Conservation (phyloP, 352 stramenopile species). For the Phytopythium mirpurense region DNA sequence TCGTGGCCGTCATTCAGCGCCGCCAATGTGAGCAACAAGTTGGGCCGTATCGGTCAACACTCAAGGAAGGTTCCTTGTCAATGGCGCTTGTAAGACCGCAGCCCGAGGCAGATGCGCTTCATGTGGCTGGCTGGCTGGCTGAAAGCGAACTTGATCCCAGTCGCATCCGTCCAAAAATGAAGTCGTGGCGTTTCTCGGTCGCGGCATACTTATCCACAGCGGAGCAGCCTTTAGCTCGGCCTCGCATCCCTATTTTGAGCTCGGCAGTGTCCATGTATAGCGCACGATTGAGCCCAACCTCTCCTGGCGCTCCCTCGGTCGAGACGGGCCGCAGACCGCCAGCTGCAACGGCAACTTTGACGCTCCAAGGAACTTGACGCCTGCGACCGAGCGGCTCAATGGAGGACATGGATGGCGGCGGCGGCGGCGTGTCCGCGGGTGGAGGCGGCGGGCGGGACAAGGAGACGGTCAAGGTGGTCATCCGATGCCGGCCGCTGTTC, state of each 20-base stretch:
- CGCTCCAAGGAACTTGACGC: neutral
- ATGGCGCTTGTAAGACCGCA: too few species aligned
- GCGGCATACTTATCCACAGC: too few species aligned
- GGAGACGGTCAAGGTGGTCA: conserved; percentile 87
- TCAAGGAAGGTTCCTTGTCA: too few species aligned
- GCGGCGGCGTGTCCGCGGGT: neutral
- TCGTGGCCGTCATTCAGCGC: too few species aligned
- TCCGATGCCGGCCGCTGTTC: conserved; percentile 84
- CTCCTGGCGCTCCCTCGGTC: neutral
- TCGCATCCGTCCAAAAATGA: too few species aligned
- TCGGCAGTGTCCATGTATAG: neutral
- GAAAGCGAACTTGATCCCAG: too few species aligned
- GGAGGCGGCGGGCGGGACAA: conserved; percentile 39
- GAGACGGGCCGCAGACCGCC: neutral
- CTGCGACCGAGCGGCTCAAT: neutral
- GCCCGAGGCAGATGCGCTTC: too few species aligned
- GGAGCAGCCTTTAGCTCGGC: too few species aligned
- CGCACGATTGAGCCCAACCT: neutral
- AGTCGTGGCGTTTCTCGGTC: too few species aligned
- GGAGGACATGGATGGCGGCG: neutral
- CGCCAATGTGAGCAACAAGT: too few species aligned
- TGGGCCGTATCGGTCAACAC: too few species aligned
- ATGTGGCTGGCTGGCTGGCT: too few species aligned
- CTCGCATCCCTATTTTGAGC: neutral
- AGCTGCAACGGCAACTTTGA: neutral